Conservation (phyloP, 2,329 filamentous ascomycete genomes). For the Pseudogymnoascus sp. region DNA sequence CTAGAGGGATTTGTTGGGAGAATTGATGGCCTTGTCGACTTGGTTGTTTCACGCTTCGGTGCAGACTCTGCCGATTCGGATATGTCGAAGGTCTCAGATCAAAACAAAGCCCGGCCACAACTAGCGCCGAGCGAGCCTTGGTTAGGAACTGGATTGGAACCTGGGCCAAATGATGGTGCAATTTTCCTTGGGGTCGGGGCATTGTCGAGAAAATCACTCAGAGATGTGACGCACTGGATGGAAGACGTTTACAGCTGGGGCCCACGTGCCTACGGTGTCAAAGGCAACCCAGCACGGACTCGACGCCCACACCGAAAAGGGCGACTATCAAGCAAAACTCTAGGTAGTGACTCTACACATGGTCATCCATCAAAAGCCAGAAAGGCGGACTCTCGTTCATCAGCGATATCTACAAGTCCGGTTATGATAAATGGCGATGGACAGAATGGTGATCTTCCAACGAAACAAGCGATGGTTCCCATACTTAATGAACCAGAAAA, state of each 20-base stretch:
- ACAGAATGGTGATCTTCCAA: not conserved
- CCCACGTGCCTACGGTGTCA: constrained; percentile 75
- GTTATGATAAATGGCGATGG: not conserved
- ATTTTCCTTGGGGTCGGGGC: constrained; percentile 78
- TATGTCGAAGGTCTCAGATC: constrained; percentile 6
- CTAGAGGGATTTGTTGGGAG: constrained; percentile 77
- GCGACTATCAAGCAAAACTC: not conserved
- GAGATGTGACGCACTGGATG: constrained; percentile 76
- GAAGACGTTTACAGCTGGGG: constrained; percentile 82
- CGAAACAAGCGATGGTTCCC: not conserved
- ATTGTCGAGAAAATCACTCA: constrained; percentile 63
- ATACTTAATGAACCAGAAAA: not conserved
- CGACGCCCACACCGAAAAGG: constrained; percentile 29
- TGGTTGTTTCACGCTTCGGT: constrained; percentile 83
- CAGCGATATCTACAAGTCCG: not conserved
- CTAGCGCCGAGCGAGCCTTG: constrained; percentile 42
- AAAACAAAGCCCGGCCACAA: constrained; percentile 14
- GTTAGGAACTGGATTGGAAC: constrained; percentile 65
- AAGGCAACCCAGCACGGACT: constrained; percentile 66
- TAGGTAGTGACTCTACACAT: constrained; percentile 27
- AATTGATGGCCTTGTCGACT: constrained; percentile 77
- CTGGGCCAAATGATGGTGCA: constrained; percentile 69
- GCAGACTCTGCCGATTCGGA: constrained; percentile 17
- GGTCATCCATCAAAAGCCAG: not conserved
- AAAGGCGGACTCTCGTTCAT: not conserved